Evolutionary conservation across 345 rosid genomes (phyloP).

Genomic region (Eucalyptus pauciflora): DNA sequence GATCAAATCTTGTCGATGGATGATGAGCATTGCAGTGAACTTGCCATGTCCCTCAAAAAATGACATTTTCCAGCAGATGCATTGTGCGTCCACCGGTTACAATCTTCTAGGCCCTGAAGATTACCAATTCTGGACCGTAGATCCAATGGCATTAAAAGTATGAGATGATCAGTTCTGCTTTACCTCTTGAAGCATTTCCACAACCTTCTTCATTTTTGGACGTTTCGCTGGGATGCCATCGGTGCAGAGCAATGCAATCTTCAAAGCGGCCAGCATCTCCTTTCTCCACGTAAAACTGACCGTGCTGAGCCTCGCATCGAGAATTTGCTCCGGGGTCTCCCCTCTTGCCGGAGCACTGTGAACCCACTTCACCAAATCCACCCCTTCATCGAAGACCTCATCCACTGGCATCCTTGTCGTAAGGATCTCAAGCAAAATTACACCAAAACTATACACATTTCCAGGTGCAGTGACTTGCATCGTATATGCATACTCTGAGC

Average conservation of each 20-base stretch:
- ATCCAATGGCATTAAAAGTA: not conserved
- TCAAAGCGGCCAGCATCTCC: constrained; percentile 96
- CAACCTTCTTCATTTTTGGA: constrained; percentile 88
- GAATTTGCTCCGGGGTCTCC: constrained; percentile 67
- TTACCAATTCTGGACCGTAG: not conserved
- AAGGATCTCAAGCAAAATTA: constrained; percentile 82
- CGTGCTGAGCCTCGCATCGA: constrained; percentile 71
- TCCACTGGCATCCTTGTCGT: constrained; percentile 78
- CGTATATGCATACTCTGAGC: constrained; percentile 83
- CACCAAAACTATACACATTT: constrained; percentile 93
- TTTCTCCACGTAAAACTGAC: constrained; percentile 89
- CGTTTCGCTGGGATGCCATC: constrained; percentile 62
- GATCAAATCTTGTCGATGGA: not conserved
- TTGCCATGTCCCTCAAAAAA: not conserved
- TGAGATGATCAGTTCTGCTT: constrained; percentile 18
- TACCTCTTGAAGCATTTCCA: constrained; percentile 85
- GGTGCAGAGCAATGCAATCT: constrained; percentile 80
- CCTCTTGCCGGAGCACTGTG: constrained; percentile 73
- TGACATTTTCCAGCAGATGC: not conserved
- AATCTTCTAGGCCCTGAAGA: not conserved
- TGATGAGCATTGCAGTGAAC: not conserved
- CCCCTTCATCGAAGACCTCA: constrained; percentile 81
- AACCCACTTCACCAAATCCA: constrained; percentile 94
- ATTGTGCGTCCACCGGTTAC: not conserved
- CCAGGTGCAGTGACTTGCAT: constrained; percentile 94